Conservation (phyloP, 257 asterid genomes). For the Orobanche coerulescens region DNA sequence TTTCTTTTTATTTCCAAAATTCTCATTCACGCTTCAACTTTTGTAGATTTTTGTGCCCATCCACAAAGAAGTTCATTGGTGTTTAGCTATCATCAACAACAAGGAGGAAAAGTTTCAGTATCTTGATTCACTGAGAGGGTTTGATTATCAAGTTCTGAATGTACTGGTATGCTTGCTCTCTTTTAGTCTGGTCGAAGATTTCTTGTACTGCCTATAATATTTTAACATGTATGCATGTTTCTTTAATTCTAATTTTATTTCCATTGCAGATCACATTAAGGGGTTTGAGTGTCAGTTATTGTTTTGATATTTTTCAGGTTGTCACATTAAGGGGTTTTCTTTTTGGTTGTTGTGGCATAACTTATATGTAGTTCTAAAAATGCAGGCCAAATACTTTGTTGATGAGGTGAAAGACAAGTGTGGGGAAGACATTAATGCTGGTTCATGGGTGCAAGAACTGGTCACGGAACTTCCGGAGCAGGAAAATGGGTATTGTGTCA, state of each 20-base stretch:
- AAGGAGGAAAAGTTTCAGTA: slow-evolving; percentile 81
- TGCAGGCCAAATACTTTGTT: slow-evolving; percentile 65
- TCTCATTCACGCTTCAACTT: background rate
- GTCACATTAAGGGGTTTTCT: background rate
- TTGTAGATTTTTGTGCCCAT: slow-evolving; percentile 86
- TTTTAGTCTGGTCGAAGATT: background rate
- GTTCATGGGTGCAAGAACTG: slow-evolving; percentile 61
- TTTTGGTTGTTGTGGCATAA: slow-evolving; percentile 10
- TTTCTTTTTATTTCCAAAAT: background rate
- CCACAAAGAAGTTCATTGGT: slow-evolving; percentile 91
- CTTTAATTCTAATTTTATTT: no score
- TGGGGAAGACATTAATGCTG: slow-evolving; percentile 54
- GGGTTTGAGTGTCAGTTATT: no score
- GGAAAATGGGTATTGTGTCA: slow-evolving; percentile 53
- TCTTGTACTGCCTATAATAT: background rate
- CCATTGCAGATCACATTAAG: no score
- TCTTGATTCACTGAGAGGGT: slow-evolving; percentile 82
- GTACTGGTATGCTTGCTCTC: slow-evolving; percentile 52
- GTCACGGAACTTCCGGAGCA: slow-evolving; percentile 77
- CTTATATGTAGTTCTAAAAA: slow-evolving; percentile 14
- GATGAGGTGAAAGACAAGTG: slow-evolving; percentile 94
- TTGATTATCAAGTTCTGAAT: slow-evolving; percentile 45
- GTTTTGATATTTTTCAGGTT: background rate
- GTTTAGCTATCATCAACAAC: slow-evolving; percentile 83
- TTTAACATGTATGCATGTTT: background rate